Evolutionary conservation across 495 filamentous ascomycete genomes (phyloP).

Genomic region (Oleoguttula mirabilis): DNA sequence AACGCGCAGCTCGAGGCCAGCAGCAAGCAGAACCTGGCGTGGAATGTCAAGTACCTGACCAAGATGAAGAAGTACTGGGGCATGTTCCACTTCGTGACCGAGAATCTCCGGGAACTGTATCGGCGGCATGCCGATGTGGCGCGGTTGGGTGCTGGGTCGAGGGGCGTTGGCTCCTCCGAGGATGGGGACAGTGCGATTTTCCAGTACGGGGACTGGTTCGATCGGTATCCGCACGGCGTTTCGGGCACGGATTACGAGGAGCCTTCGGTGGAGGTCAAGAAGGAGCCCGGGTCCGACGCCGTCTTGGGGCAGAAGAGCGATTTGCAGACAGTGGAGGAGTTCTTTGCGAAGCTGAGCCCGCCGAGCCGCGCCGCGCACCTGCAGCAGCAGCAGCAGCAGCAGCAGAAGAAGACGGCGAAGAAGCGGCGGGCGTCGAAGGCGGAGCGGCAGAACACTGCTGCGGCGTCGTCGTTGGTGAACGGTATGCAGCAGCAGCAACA

Average conservation of each 20-base stretch:
- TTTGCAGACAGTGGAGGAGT: conserved; percentile 87
- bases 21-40: conserved; percentile 75
- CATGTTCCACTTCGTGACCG: conserved; percentile 91
- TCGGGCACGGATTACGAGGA: conserved; percentile 74
- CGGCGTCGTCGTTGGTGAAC: not conserved
- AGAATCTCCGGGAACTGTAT: conserved; percentile 86
- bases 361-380: conserved; percentile 39
- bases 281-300: conserved; percentile 65
- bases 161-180: conserved; percentile 43
- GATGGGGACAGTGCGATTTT: conserved; percentile 49
- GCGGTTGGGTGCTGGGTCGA: conserved; percentile 8
- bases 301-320: conserved; percentile 76
- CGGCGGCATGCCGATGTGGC: conserved; percentile 71
- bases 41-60: conserved; percentile 77
- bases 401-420: conserved; percentile 25
- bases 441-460: conserved; percentile 8
- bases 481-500: conserved; percentile 6
- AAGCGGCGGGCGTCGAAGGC: conserved; percentile 22
- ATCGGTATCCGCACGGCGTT: conserved; percentile 87
- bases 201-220: conserved; percentile 97
- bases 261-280: conserved; percentile 48
- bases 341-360: conserved; percentile 73
- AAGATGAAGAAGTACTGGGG: conserved; percentile 98
- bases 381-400: conserved; percentile 3
- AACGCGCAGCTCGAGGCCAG: conserved; percentile 61